Conservation (phyloP, 805 yeast species). For the Lipomyces anomalus region DNA sequence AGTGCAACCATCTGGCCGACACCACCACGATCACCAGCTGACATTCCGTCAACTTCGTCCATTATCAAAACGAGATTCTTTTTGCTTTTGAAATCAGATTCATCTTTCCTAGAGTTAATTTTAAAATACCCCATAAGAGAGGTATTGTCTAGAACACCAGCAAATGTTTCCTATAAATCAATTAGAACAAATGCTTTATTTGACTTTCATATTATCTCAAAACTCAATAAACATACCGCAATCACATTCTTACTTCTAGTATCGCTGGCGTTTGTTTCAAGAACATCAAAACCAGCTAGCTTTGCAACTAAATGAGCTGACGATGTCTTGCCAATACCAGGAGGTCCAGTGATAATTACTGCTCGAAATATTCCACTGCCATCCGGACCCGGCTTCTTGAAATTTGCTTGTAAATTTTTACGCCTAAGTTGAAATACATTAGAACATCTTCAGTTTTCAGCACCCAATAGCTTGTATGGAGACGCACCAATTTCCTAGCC, state of each 20-base stretch:
- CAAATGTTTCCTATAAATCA: constrained; percentile 42
- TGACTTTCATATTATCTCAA: neutral
- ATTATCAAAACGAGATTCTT: constrained; percentile 72
- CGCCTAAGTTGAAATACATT: neutral
- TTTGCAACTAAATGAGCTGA: constrained; percentile 80
- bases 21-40: constrained; percentile 98
- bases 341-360: constrained; percentile 83
- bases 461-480: no score
- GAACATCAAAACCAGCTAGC: constrained; percentile 69
- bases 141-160: constrained; percentile 69
- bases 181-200: neutral
- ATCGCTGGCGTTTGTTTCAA: constrained; percentile 86
- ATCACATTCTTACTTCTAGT: constrained; percentile 78
- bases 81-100: constrained; percentile 30
- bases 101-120: constrained; percentile 29
- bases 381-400: constrained; percentile 53
- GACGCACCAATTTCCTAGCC: constrained; percentile 75
- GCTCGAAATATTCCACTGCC: constrained; percentile 73
- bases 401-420: constrained; percentile 46
- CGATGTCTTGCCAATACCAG: constrained; percentile 92
- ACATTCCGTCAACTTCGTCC: constrained; percentile 99
- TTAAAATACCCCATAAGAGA: constrained; percentile 76
- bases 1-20: constrained; percentile 88
- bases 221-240: constrained; percentile 32
- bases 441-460: neutral